Percentiles rank a stretch among this genome's conserved stretches.
Conservation (phyloP, 768 basidiomycete genomes). For the Sarcomyxa edulis region DNA sequence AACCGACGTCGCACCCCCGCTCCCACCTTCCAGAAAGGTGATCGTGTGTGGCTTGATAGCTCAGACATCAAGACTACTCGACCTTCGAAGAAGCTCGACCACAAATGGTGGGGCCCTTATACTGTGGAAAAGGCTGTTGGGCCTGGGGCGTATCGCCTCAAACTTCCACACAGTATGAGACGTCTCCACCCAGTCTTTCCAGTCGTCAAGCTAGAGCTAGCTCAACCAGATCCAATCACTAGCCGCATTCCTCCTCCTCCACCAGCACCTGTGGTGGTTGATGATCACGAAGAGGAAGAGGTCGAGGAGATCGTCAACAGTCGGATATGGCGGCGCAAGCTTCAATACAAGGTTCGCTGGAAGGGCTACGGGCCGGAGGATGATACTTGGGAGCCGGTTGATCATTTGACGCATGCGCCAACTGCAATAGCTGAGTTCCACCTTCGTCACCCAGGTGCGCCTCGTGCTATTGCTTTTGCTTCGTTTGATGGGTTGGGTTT, state of each 20-base stretch:
- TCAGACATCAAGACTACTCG: slow-evolving; percentile 4
- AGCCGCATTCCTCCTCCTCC: background rate
- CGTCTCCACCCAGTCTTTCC: slow-evolving; percentile 13
- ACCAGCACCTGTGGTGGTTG: slow-evolving; percentile 8
- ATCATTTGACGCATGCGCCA: too few relatives aligned
- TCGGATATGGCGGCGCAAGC: background rate
- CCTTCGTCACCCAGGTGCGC: too few relatives aligned
- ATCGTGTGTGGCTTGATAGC: slow-evolving; percentile 10
- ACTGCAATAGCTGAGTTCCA: too few relatives aligned
- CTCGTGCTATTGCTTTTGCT: too few relatives aligned
- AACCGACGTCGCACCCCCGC: slow-evolving; percentile 6
- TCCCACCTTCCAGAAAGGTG: slow-evolving; percentile 8
- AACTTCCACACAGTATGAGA: slow-evolving; percentile 10
- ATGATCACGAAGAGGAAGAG: slow-evolving; percentile 7
- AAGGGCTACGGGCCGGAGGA: slow-evolving; percentile 2
- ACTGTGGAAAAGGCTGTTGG: slow-evolving; percentile 2
- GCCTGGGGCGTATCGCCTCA: slow-evolving; percentile 9
- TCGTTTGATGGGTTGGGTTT: too few relatives aligned
- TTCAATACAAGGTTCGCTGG: slow-evolving; percentile 11
- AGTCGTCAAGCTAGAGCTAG: slow-evolving; percentile 6
- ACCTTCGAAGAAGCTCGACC: slow-evolving; percentile 10
- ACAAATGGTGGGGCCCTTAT: slow-evolving; percentile 11
- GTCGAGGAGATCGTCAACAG: slow-evolving; percentile 11
- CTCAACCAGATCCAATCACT: slow-evolving; percentile 2
- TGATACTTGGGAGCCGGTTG: background rate